Conservation (phyloP, 208 protist genomes). For the Leishmania turanica region DNA sequence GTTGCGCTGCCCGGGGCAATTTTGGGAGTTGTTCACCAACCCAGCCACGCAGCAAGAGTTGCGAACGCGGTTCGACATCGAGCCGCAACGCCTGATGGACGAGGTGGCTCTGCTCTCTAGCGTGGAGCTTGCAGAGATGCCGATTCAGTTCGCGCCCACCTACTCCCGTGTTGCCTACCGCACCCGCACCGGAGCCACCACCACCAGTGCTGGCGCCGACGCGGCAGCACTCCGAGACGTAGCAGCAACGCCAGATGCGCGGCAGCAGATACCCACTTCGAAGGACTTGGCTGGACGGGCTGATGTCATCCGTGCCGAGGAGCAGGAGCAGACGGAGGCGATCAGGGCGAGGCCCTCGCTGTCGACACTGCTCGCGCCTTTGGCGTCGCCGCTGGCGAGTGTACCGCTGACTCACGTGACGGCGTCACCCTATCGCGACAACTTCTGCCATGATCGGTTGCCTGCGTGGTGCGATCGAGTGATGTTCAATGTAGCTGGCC, state of each 20-base stretch:
- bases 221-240: neutral
- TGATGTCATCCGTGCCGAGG: neutral
- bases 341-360: too few relatives aligned
- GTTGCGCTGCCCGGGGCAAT: conserved; percentile 48
- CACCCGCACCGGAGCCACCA: conserved; percentile 3
- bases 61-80: conserved; percentile 46
- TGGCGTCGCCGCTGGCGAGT: neutral
- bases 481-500: conserved; percentile 70
- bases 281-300: neutral
- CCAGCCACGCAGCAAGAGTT: conserved; percentile 18
- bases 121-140: conserved; percentile 72
- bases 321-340: neutral
- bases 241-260: neutral
- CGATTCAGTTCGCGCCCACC: conserved; percentile 61
- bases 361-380: neutral
- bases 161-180: conserved; percentile 49
- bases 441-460: conserved; percentile 49
- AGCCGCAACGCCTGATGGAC: conserved; percentile 56
- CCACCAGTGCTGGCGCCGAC: neutral
- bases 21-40: conserved; percentile 56
- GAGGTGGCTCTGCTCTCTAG: conserved; percentile 45
- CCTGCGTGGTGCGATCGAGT: conserved; percentile 90
- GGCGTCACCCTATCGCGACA: conserved; percentile 20
- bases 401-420: conserved; percentile 25
- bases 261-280: neutral